These are phyloP conservation scores for Fusarium equiseti DNA, from an alignment of 2,329 filamentous ascomycete genomes.

Conservation along the genomic window DNA sequence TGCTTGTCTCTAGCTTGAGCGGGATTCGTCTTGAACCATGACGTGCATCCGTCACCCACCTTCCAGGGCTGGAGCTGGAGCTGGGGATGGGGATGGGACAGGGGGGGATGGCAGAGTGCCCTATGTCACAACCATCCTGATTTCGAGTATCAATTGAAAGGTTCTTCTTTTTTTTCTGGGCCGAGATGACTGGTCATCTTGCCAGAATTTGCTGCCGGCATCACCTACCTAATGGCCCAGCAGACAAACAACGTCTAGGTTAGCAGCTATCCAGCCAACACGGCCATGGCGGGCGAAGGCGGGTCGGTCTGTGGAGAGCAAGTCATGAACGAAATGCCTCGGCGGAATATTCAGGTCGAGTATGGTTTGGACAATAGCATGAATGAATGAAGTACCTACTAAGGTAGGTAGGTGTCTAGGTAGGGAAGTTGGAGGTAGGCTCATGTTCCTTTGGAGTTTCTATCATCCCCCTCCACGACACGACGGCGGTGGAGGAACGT, in stretches of 20 bases:
- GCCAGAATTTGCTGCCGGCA: conserved; percentile 21
- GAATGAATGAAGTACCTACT: not conserved
- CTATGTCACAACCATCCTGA: conserved; percentile 38
- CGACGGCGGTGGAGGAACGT: conserved; percentile 9
- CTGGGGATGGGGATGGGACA: not conserved
- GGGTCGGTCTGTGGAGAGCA: conserved; percentile 35
- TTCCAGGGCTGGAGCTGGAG: conserved; percentile 24
- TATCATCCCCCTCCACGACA: conserved; percentile 5
- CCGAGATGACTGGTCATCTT: conserved; percentile 43
- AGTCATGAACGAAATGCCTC: conserved; percentile 26
- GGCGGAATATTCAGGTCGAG: conserved; percentile 20
- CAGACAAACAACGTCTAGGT: not conserved
- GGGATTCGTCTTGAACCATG: conserved; percentile 47
- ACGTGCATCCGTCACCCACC: conserved; percentile 44
- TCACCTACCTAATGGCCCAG: conserved; percentile 7
- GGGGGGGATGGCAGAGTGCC: conserved; percentile 24
- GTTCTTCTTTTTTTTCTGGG: conserved; percentile 26
- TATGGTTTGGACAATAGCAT: conserved; percentile 1
- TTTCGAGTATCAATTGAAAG: conserved; percentile 36
- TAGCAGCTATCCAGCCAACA: not conserved
- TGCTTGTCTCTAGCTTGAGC: conserved; percentile 41
- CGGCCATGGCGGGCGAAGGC: conserved; percentile 29
- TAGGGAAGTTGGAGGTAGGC: not conserved
- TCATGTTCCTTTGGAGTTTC: conserved; percentile 29
- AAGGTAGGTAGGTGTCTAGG: not conserved